Conservation (phyloP, 2,329 filamentous ascomycete genomes). For the Macrophomina tecta region DNA sequence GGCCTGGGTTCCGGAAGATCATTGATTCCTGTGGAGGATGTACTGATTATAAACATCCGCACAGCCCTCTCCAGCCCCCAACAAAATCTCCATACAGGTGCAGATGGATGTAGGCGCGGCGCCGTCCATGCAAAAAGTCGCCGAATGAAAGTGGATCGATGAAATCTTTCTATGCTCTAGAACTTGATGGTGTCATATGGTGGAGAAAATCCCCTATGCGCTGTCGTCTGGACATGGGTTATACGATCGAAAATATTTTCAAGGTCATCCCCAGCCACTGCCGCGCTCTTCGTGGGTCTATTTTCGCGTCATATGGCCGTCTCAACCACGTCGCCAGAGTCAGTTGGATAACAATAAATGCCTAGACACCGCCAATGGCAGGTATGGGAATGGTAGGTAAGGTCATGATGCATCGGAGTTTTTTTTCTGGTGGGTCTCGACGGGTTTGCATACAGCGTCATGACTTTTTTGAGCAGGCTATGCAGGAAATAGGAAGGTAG, state of each 20-base stretch:
- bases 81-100: conserved; percentile 5
- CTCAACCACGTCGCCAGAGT: background rate
- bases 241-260: background rate
- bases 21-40: conserved; percentile 6
- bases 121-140: background rate
- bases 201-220: conserved; percentile 13
- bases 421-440: conserved; percentile 19
- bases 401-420: conserved; percentile 14
- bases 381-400: background rate
- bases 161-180: conserved; percentile 15
- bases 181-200: conserved; percentile 11
- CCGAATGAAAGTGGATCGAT: background rate
- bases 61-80: background rate
- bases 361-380: background rate
- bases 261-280: conserved; percentile 2
- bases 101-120: background rate
- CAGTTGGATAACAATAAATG: background rate
- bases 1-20: conserved; percentile 12
- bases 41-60: background rate
- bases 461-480: background rate
- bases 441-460: conserved; percentile 7
- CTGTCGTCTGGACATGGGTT: conserved; percentile 4
- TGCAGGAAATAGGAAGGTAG: conserved; percentile 13
- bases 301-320: conserved; percentile 2
- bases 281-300: background rate